A percentile compares a stretch with the other conserved stretches of the same genome.
phyloP scores from a whole-genome alignment of 257 asterid genomes.

The Coffea eugenioides region DNA sequence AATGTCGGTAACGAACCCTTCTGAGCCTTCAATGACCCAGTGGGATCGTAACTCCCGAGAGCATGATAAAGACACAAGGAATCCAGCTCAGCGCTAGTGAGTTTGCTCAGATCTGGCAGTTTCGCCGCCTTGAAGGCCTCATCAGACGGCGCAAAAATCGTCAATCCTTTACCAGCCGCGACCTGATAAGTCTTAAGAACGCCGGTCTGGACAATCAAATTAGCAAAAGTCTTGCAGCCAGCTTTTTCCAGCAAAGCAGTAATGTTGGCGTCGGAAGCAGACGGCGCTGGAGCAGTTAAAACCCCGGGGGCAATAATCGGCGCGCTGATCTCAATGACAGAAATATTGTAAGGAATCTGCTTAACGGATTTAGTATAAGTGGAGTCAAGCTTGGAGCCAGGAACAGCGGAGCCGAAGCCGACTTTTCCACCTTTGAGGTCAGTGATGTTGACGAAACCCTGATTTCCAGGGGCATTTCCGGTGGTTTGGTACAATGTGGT shows the following conservation, averaged over 20 bases:
- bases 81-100: constrained; percentile 68
- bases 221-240: constrained; percentile 84
- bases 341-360: constrained; percentile 66
- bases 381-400: constrained; percentile 67
- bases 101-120: constrained; percentile 66
- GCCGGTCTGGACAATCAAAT: constrained; percentile 50
- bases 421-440: constrained; percentile 81
- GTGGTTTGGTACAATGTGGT: constrained; percentile 93
- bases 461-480: constrained; percentile 75
- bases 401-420: constrained; percentile 79
- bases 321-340: constrained; percentile 67
- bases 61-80: constrained; percentile 81
- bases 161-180: constrained; percentile 59
- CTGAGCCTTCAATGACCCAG: constrained; percentile 66
- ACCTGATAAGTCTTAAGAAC: constrained; percentile 58
- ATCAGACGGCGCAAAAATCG: constrained; percentile 85
- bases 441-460: constrained; percentile 88
- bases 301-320: constrained; percentile 72
- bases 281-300: constrained; percentile 62
- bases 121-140: constrained; percentile 78
- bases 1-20: constrained; percentile 56
- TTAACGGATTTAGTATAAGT: constrained; percentile 55
- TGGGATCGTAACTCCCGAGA: constrained; percentile 62
- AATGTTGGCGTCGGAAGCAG: constrained; percentile 49
- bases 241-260: constrained; percentile 77